Evolutionary conservation across 2,329 filamentous ascomycete genomes (phyloP), one percentile per base, ranked within the genome.

Genomic region (Thyridium curvatum): DNA sequence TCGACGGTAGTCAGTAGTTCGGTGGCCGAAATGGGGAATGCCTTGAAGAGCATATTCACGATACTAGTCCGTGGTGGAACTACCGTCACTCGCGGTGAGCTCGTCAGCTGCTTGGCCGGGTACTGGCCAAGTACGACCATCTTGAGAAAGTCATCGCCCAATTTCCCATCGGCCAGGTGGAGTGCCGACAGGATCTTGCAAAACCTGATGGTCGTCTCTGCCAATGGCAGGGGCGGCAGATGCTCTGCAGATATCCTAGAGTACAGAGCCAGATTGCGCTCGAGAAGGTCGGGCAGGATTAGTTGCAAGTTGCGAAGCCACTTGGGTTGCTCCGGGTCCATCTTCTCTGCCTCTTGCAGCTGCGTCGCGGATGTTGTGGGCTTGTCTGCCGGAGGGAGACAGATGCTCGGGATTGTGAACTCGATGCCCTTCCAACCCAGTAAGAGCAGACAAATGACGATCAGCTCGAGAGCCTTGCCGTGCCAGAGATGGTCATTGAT

Each of bases 401-500:
- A 75, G 13, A 82, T 60, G 9, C 66, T 59, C 3, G 79, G 79
- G n/a, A 93, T 74, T 51, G 82, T 75, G 51, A 97, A 97, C 53
- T 93, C 85, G 52, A 91, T 71, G 4, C 82, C 84, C 29, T 83
- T 77, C 86, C 89, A 95, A 21, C 82, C 85, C 45, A 94, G 79
- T 51, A 97, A 76, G 31, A 97, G 56, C 48, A 97, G 72, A 53
- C 84, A 88, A 18, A 94, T 72, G 34, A 93, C 67, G 43, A 94
- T 86, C 18, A 90, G 80, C 56, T 98, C 94, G 15, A 98, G 70
- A 1, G 88, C 90, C 62, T 97, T 97, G 14, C 86, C 93, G 63
- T 96, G 88, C 91, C 93, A 98, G n/a, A 97, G 60, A 60, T 95
- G 87, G 61, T 98, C 93, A 51, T 88, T 90, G 42, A 86, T 76